phyloP scores from a whole-genome alignment of 1,284 basidiomycete genomes.

The Anthracocystis setariae region DNA sequence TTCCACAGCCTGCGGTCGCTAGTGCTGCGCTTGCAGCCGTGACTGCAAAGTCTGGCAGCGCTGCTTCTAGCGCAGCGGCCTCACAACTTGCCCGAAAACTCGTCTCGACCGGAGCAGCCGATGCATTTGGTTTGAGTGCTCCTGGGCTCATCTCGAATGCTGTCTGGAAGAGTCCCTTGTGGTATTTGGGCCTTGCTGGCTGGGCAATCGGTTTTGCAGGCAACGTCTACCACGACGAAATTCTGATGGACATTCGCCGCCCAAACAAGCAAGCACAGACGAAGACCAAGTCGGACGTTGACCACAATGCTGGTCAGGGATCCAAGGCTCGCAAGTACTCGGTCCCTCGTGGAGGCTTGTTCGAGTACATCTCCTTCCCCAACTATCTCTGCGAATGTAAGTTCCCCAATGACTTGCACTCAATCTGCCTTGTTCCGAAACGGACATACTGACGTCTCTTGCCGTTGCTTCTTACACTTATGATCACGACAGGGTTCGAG shows the following conservation, averaged over 20 bases:
- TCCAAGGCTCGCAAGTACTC: slow-evolving; percentile 74
- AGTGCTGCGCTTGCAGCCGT: slow-evolving; percentile 54
- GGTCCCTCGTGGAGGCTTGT: slow-evolving; percentile 83
- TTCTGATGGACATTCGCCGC: slow-evolving; percentile 76
- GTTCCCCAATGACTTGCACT: slow-evolving; percentile 10
- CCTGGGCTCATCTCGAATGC: slow-evolving; percentile 49
- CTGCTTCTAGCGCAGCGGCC: slow-evolving; percentile 11
- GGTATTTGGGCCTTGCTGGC: slow-evolving; percentile 75
- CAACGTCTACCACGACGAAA: slow-evolving; percentile 87
- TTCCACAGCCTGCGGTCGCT: slow-evolving; percentile 60
- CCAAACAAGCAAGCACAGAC: slow-evolving; percentile 22
- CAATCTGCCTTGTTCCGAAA: neutral
- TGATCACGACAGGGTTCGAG: slow-evolving; percentile 57
- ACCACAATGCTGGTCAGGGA: slow-evolving; percentile 46
- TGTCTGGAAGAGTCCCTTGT: slow-evolving; percentile 68
- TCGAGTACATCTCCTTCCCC: slow-evolving; percentile 83
- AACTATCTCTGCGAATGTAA: slow-evolving; percentile 88
- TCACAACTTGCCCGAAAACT: slow-evolving; percentile 30
- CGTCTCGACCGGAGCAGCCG: slow-evolving; percentile 23
- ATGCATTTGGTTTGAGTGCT: slow-evolving; percentile 21
- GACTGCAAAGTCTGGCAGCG: slow-evolving; percentile 6
- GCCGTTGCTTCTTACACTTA: neutral
- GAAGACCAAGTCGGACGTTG: neutral
- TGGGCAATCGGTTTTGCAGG: slow-evolving; percentile 80
- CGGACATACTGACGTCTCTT: neutral